A percentile compares a stretch with the other conserved stretches of the same genome.
Conservation (phyloP, 139 green algal species). For the Mychonastes homosphaera region DNA sequence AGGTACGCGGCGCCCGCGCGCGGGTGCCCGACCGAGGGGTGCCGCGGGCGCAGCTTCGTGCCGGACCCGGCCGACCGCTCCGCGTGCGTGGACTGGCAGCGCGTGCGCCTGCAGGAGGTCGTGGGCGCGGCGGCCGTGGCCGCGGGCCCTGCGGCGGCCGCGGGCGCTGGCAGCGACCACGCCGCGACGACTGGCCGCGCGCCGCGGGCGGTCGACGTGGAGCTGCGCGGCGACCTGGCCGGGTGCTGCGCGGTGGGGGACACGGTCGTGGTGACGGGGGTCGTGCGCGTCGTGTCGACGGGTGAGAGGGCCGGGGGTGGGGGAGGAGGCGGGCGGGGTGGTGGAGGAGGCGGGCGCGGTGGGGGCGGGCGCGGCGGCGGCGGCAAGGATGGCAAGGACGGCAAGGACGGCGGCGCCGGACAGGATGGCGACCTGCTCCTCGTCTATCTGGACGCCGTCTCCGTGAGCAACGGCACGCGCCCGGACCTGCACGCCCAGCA, state of each 20-base stretch:
- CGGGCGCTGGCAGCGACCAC: too few relatives aligned
- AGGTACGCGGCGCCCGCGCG: conserved; percentile 40
- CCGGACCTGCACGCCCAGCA: conserved; percentile 1
- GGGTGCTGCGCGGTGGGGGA: conserved; percentile 59
- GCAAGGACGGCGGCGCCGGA: conserved; percentile 21
- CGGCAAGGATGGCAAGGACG: conserved; percentile 9
- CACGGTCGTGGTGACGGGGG: conserved; percentile 61
- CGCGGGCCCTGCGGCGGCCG: too few relatives aligned
- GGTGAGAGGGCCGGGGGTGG: conserved; percentile 25
- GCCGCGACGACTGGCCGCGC: too few relatives aligned
- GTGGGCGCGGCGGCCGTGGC: too few relatives aligned
- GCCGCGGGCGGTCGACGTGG: conserved; percentile 42
- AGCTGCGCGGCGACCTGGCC: conserved; percentile 78
- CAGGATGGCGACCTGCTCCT: conserved; percentile 73
- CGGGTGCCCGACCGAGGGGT: conserved; percentile 45
- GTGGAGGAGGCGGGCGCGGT: not conserved
- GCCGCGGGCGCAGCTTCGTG: conserved; percentile 55
- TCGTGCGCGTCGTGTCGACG: conserved; percentile 59
- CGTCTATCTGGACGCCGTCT: conserved; percentile 85
- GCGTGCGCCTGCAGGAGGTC: conserved; percentile 61
- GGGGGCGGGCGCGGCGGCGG: conserved; percentile 34
- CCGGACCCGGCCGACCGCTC: conserved; percentile 32
- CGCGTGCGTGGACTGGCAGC: conserved; percentile 68
- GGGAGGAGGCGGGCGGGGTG: conserved; percentile 3
- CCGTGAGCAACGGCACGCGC: conserved; percentile 36